phyloP scores from a whole-genome alignment of 2,329 filamentous ascomycete species.

The Boeremia lycopersici region DNA sequence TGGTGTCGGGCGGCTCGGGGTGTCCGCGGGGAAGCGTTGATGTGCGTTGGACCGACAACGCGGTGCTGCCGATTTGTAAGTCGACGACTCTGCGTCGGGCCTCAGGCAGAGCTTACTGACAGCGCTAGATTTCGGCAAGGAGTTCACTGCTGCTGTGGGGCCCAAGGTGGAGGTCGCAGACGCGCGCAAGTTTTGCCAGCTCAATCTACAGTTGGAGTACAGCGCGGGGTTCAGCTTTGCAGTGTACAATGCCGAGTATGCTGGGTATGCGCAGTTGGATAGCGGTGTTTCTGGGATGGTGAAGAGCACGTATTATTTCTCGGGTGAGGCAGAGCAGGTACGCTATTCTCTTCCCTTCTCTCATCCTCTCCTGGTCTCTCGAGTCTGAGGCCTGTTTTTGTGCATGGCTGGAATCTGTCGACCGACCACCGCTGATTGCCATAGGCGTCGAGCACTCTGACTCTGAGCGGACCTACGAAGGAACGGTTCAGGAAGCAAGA shows the following conservation, averaged over 20 bases:
- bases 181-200: slow-evolving; percentile 48
- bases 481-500: slow-evolving; percentile 56
- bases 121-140: slow-evolving; percentile 33
- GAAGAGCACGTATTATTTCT: slow-evolving; percentile 47
- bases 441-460: slow-evolving; percentile 12
- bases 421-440: neutral
- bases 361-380: neutral
- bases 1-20: slow-evolving; percentile 42
- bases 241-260: slow-evolving; percentile 44
- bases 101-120: neutral
- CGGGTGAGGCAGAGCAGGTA: slow-evolving; percentile 37
- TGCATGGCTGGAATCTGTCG: neutral
- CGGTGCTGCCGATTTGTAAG: slow-evolving; percentile 42
- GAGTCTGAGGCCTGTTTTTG: neutral
- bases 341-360: neutral
- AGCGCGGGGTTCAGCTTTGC: slow-evolving; percentile 46
- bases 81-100: neutral
- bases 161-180: slow-evolving; percentile 27
- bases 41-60: slow-evolving; percentile 38
- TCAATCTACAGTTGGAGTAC: slow-evolving; percentile 43
- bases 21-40: slow-evolving; percentile 46
- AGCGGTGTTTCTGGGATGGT: slow-evolving; percentile 42
- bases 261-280: slow-evolving; percentile 45
- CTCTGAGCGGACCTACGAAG: slow-evolving; percentile 46
- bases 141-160: slow-evolving; percentile 43